phyloP scores from a whole-genome alignment of 352 stramenopile genomes.

The Phytopythium helicoides region DNA sequence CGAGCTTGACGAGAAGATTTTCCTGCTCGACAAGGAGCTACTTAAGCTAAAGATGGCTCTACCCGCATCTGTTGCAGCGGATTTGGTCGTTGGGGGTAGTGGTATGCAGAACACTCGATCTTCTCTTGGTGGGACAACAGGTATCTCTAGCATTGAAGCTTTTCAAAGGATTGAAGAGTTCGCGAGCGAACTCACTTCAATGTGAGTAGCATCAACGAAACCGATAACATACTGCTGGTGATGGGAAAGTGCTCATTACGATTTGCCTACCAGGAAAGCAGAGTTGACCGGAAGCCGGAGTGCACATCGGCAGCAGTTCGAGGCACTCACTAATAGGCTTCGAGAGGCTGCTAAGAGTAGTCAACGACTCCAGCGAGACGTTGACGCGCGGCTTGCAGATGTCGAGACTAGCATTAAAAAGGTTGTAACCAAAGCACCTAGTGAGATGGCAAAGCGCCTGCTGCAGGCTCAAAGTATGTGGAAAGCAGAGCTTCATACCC shows the following conservation, averaged over 20 bases:
- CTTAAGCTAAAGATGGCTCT: conserved; percentile 62
- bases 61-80: conserved; percentile 36
- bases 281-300: conserved; percentile 33
- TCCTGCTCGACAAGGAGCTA: conserved; percentile 61
- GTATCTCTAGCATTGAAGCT: conserved; percentile 11
- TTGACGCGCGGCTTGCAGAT: conserved; percentile 16
- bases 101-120: neutral
- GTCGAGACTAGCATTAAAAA: neutral
- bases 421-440: conserved; percentile 45
- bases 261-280: conserved; percentile 22
- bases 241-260: too few species aligned
- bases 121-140: too few species aligned
- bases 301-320: conserved; percentile 60
- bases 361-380: conserved; percentile 37
- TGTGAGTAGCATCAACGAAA: conserved; percentile 21
- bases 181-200: conserved; percentile 22
- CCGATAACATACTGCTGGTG: too few species aligned
- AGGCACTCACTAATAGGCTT: conserved; percentile 52
- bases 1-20: conserved; percentile 58
- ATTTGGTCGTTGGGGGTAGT: conserved; percentile 16
- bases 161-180: conserved; percentile 43
- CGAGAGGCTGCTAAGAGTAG: conserved; percentile 46
- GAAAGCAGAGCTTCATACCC: conserved; percentile 30
- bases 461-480: conserved; percentile 41
- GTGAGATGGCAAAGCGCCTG: conserved; percentile 49